Percentiles rank a stretch among this genome's conserved stretches.
phyloP scores from a whole-genome alignment of 1,284 basidiomycete species.

The Cystobasidium sp. region DNA sequence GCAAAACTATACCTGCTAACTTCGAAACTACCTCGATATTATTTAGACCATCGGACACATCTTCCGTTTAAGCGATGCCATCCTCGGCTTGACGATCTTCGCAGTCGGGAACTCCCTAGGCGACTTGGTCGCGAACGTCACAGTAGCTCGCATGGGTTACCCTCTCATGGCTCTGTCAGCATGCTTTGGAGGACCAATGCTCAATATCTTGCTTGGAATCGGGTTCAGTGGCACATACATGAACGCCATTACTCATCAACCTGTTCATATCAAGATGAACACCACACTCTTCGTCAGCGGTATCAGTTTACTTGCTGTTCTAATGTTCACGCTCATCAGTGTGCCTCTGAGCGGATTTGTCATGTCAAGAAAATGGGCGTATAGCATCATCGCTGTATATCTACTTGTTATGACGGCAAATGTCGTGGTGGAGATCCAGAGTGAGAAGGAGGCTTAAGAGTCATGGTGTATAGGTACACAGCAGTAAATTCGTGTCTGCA shows the following conservation, averaged over 20 bases:
- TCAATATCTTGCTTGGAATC: conserved; percentile 91
- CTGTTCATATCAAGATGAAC: conserved; percentile 75
- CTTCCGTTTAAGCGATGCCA: conserved; percentile 93
- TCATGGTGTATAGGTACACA: too few relatives aligned
- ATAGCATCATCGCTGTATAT: conserved; percentile 76
- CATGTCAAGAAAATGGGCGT: conserved; percentile 78
- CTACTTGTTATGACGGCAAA: conserved; percentile 72
- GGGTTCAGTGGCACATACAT: conserved; percentile 78
- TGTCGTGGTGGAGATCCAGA: conserved; percentile 56
- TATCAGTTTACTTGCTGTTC: conserved; percentile 73
- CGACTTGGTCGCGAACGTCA: conserved; percentile 95
- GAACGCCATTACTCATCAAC: conserved; percentile 65
- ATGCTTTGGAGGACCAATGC: conserved; percentile 93
- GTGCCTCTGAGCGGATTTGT: conserved; percentile 83
- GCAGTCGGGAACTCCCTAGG: conserved; percentile 95
- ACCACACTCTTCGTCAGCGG: conserved; percentile 82
- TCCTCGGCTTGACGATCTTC: conserved; percentile 94
- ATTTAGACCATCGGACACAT: conserved; percentile 91
- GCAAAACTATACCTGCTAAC: too few relatives aligned
- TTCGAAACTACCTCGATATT: too few relatives aligned
- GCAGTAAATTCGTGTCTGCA: too few relatives aligned
- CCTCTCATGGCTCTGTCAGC: conserved; percentile 81
- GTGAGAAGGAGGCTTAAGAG: conserved; percentile 6
- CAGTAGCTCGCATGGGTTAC: conserved; percentile 66
- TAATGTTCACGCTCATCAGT: conserved; percentile 76